Conservation (phyloP, 1,284 basidiomycete species). For the Amylostereum chailletii region DNA sequence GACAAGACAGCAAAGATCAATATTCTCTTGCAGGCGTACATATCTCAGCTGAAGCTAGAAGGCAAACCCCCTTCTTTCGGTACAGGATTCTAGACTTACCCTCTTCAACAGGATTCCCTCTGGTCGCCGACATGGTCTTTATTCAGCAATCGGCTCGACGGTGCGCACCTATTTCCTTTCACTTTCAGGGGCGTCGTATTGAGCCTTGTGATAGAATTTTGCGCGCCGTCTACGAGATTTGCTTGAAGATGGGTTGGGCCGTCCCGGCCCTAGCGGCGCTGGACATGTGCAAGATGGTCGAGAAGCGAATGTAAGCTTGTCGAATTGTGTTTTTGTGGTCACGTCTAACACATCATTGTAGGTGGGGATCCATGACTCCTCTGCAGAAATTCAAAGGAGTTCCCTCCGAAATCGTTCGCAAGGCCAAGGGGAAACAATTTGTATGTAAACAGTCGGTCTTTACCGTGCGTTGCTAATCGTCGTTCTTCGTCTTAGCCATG, state of each 20-base stretch:
- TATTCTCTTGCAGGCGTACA: constrained; percentile 91
- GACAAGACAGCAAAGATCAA: constrained; percentile 98
- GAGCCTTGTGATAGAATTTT: constrained; percentile 66
- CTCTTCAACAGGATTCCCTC: constrained; percentile 55
- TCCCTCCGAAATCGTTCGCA: constrained; percentile 80
- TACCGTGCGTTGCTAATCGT: constrained; percentile 3
- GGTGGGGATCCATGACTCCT: constrained; percentile 14
- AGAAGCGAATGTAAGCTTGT: constrained; percentile 57
- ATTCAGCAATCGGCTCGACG: constrained; percentile 88
- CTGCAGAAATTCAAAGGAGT: constrained; percentile 21
- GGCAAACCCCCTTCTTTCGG: no score
- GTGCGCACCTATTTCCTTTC: constrained; percentile 23
- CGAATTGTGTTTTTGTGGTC: no score
- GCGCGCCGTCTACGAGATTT: constrained; percentile 97
- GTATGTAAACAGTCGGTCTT: constrained; percentile 31
- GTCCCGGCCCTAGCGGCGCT: constrained; percentile 86
- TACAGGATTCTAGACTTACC: no score
- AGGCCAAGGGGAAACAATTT: constrained; percentile 97
- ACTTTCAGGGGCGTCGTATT: no score
- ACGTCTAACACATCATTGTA: no score
- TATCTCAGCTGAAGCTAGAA: constrained; percentile 90
- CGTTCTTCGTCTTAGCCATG: constrained; percentile 52
- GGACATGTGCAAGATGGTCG: constrained; percentile 97
- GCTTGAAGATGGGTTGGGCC: constrained; percentile 97
- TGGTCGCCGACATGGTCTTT: constrained; percentile 98